Evolutionary conservation across 2,329 filamentous ascomycete species (phyloP).

Genomic region (Monascus ruber): DNA sequence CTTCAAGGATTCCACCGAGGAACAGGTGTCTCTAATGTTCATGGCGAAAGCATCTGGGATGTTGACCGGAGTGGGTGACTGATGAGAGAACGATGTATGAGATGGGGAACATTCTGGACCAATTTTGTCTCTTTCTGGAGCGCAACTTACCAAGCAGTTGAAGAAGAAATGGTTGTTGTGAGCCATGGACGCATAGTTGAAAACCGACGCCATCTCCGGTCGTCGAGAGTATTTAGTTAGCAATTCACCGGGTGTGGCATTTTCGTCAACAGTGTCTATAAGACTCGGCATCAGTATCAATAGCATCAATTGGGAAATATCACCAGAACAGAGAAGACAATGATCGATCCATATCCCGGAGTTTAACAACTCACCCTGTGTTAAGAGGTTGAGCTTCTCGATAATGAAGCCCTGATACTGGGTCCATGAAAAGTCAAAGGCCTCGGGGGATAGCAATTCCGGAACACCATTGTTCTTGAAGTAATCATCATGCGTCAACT

Average conservation of each 20-base stretch:
- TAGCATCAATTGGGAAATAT: too few relatives aligned
- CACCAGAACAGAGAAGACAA: not conserved
- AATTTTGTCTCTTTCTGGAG: not conserved
- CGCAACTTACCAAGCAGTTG: slow-evolving; percentile 30
- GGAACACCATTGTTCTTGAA: slow-evolving; percentile 48
- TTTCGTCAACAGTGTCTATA: slow-evolving; percentile 53
- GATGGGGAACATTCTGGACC: not conserved
- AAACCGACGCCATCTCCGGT: slow-evolving; percentile 62
- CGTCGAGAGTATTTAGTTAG: slow-evolving; percentile 67
- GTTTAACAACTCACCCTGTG: slow-evolving; percentile 46
- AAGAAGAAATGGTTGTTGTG: slow-evolving; percentile 66
- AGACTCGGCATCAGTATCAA: not conserved
- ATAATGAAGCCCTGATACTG: slow-evolving; percentile 67
- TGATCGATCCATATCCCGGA: not conserved
- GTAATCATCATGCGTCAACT: slow-evolving; percentile 35
- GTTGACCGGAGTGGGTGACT: slow-evolving; percentile 32
- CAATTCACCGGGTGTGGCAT: slow-evolving; percentile 54
- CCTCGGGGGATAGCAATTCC: slow-evolving; percentile 58
- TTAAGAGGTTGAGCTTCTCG: slow-evolving; percentile 63
- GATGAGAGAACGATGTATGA: slow-evolving; percentile 4
- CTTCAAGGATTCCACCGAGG: slow-evolving; percentile 70
- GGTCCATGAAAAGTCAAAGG: slow-evolving; percentile 67
- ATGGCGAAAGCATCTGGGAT: slow-evolving; percentile 48
- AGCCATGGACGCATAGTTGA: slow-evolving; percentile 95
- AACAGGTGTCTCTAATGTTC: slow-evolving; percentile 61